Percentiles rank a stretch among this genome's conserved stretches.
Conservation (phyloP, 495 filamentous ascomycete genomes). For the Xylaria grammica region DNA sequence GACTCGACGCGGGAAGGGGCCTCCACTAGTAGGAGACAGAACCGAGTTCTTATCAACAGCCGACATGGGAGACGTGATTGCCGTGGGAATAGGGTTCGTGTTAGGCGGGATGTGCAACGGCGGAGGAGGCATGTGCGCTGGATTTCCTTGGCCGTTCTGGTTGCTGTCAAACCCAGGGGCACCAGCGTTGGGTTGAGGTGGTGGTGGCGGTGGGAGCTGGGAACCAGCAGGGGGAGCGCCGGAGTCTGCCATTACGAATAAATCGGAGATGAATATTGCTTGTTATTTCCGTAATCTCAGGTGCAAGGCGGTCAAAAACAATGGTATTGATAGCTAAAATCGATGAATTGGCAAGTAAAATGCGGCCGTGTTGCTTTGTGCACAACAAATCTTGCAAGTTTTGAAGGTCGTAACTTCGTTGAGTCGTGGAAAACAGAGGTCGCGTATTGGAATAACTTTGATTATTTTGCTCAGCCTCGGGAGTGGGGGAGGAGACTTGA, state of each 20-base stretch:
- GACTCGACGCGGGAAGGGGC: constrained; percentile 84
- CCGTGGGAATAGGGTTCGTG: constrained; percentile 92
- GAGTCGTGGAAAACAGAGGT: constrained; percentile 6
- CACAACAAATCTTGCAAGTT: neutral
- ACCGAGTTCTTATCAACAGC: constrained; percentile 64
- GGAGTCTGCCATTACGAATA: constrained; percentile 70
- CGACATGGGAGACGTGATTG: constrained; percentile 86
- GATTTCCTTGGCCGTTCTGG: constrained; percentile 70
- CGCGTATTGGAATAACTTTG: constrained; percentile 15
- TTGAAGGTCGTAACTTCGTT: constrained; percentile 18
- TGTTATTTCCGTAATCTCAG: neutral
- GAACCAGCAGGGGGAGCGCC: constrained; percentile 57
- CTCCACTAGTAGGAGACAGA: constrained; percentile 81
- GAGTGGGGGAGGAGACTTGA: constrained; percentile 1
- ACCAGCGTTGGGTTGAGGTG: constrained; percentile 68
- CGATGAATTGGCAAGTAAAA: constrained; percentile 6
- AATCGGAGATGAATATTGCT: constrained; percentile 3
- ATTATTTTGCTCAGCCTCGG: neutral
- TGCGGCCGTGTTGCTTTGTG: neutral
- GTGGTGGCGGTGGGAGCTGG: constrained; percentile 68
- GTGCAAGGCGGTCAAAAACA: neutral
- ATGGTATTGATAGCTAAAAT: constrained; percentile 5
- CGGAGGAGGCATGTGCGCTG: constrained; percentile 90
- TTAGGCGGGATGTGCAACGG: constrained; percentile 95
- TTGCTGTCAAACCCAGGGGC: constrained; percentile 73